Evolutionary conservation across 495 filamentous ascomycete genomes (phyloP).

Genomic region (Letharia columbiana): DNA sequence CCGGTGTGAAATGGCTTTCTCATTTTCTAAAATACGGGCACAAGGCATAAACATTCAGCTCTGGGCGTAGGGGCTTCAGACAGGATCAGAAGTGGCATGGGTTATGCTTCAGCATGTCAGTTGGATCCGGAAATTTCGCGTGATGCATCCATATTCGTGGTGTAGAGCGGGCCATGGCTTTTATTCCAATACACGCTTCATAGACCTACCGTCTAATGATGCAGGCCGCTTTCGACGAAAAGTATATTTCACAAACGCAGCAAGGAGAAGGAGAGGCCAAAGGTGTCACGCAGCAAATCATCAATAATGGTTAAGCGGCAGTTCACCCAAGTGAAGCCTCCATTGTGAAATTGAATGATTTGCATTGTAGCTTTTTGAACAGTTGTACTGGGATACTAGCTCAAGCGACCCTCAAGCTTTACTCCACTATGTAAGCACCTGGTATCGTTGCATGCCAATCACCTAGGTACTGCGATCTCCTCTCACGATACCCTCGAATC

Average conservation of each 20-base stretch:
- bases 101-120: background rate
- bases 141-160: background rate
- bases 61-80: background rate
- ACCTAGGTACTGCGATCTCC: slow-evolving; percentile 14
- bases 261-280: background rate
- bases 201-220: background rate
- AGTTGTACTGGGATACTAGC: slow-evolving; percentile 1
- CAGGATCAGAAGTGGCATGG: background rate
- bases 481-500: slow-evolving; percentile 96
- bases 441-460: background rate
- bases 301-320: slow-evolving; percentile 29
- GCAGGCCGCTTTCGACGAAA: background rate
- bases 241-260: background rate
- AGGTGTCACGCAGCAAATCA: slow-evolving; percentile 15
- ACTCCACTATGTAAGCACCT: background rate
- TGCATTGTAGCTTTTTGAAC: slow-evolving; percentile 9
- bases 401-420: background rate
- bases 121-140: background rate
- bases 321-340: slow-evolving; percentile 28
- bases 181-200: background rate
- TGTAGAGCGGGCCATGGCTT: background rate
- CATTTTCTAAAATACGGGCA: background rate
- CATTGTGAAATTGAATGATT: slow-evolving; percentile 22
- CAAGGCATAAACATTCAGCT: background rate
- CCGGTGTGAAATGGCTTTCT: background rate